These are phyloP conservation scores for Lindgomyces ingoldianus DNA, from an alignment of 495 filamentous ascomycete species.

Conservation along the genomic window DNA sequence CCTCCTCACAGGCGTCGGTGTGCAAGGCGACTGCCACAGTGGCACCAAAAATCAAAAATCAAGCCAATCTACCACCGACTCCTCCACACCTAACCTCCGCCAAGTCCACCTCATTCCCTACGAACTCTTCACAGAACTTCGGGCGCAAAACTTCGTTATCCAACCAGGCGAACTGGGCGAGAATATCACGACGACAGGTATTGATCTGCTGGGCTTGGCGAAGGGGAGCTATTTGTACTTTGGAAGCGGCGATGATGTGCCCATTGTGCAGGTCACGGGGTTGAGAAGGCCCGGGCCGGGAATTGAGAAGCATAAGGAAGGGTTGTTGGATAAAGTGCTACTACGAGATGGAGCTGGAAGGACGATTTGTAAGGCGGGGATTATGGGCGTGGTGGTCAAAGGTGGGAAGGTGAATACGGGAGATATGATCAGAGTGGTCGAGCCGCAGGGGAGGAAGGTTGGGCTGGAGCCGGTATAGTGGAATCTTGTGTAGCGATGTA, in stretches of 20 bases:
- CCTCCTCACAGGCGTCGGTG: slow-evolving; percentile 9
- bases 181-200: slow-evolving; percentile 14
- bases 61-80: background rate
- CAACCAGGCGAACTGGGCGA: slow-evolving; percentile 14
- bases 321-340: slow-evolving; percentile 2
- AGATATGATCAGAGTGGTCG: slow-evolving; percentile 2
- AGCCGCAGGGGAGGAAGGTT: background rate
- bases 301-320: slow-evolving; percentile 12
- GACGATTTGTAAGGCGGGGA: background rate
- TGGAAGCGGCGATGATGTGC: slow-evolving; percentile 1
- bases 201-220: slow-evolving; percentile 4
- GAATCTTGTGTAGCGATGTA: no score
- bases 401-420: slow-evolving; percentile 12
- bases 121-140: slow-evolving; percentile 17
- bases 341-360: background rate
- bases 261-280: slow-evolving; percentile 9
- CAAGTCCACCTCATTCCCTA: slow-evolving; percentile 19
- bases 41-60: slow-evolving; percentile 3
- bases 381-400: slow-evolving; percentile 14
- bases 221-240: slow-evolving; percentile 7
- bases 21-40: slow-evolving; percentile 7
- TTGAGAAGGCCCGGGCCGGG: slow-evolving; percentile 4
- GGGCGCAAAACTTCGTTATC: background rate
- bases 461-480: slow-evolving; percentile 11
- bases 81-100: slow-evolving; percentile 8